These are phyloP conservation scores for Aeminium ludgeri DNA, from an alignment of 495 filamentous ascomycete species.

Conservation along the genomic window DNA sequence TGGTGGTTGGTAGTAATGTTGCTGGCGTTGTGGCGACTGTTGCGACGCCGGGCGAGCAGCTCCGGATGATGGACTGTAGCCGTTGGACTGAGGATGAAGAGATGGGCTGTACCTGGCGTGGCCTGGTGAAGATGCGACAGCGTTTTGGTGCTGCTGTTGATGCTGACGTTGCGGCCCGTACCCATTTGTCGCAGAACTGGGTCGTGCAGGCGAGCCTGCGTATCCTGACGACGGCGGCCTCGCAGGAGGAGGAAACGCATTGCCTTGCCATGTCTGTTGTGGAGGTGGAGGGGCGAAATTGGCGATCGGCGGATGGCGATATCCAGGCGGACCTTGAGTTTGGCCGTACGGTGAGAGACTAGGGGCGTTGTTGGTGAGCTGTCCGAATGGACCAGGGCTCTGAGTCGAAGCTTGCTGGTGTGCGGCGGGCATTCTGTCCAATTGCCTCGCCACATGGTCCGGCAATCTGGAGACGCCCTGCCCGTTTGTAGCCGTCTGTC, in stretches of 20 bases:
- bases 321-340: constrained; percentile 10
- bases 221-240: constrained; percentile 7
- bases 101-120: constrained; percentile 4
- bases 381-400: constrained; percentile 9
- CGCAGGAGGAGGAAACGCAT: constrained; percentile 1
- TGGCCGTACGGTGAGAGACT: constrained; percentile 26
- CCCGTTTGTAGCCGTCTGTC: constrained; percentile 18
- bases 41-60: neutral
- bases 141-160: constrained; percentile 13
- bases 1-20: constrained; percentile 1
- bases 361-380: constrained; percentile 22
- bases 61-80: neutral
- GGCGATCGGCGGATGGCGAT: constrained; percentile 9
- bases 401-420: neutral
- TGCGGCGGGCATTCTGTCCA: constrained; percentile 14
- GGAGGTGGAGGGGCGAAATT: constrained; percentile 14
- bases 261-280: constrained; percentile 13
- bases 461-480: constrained; percentile 7
- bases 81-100: neutral
- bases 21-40: neutral
- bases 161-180: constrained; percentile 7
- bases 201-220: constrained; percentile 6
- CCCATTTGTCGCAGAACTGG: neutral
- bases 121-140: constrained; percentile 5
- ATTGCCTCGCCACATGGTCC: constrained; percentile 11